Evolutionary conservation across 108 stramenopile genomes (phyloP), one percentile per base, ranked within the genome.

Genomic region (Fistulifera pelliculosa): DNA sequence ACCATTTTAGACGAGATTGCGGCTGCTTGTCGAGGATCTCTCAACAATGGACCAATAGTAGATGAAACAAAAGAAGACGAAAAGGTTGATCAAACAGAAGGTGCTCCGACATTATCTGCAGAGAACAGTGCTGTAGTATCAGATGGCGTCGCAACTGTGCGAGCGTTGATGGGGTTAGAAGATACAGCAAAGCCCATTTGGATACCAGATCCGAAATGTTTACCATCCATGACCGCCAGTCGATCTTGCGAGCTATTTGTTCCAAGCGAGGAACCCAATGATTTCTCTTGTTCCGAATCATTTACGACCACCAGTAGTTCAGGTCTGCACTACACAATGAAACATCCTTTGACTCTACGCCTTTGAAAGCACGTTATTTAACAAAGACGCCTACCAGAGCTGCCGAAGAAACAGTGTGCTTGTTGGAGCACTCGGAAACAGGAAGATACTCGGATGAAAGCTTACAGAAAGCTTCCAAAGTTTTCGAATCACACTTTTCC

Each of bases 301-400:
- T 22, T 51, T n/a, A 22, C 50, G 26, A 27, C 50, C 26, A 27
- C 25, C 11, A 51, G 50, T 27, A 51, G 50, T 28, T 16, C 14
- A n/a, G 31, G 45, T 13, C 52, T 73, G 43, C 51, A 68, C 23
- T 90, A 77, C 56, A 83, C 84, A 0, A 45, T 66, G 23, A 52
- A 55, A 6, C 54, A 72, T 12, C 93, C 0, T 90, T 76, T 54
- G 72, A 72, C 21, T 75, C 85, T 14, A 61, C 25, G 1, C 65
- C 94, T 13, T 27, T 74, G 14, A 48, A 43, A 28, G 90, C 92
- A 0, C 51, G 86, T 24, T 94, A 92, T 69, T 65, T 96, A 42
- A 87, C 90, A 5, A 70, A 64, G 7, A 82, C 85, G 1, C 60
- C 69, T 31, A 58, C 56, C 0, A 70, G 76, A 8, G 86, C 76